phyloP scores from a whole-genome alignment of 1,284 basidiomycete species.

The Neolentinus lepideus region DNA sequence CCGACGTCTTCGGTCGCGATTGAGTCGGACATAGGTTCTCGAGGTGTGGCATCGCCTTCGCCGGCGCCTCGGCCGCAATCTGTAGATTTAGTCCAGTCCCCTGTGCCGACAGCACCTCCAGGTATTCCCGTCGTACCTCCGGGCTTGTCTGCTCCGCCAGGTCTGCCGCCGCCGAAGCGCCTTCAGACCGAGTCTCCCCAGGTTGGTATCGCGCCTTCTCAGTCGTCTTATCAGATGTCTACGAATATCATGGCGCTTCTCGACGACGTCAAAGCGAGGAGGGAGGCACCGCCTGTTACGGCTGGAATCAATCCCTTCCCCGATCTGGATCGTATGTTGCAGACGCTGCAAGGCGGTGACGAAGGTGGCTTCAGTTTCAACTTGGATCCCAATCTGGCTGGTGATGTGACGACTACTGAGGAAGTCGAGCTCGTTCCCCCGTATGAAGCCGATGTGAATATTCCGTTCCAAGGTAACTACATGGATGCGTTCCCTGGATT shows the following conservation, averaged over 20 bases:
- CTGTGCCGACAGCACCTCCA: constrained; percentile 29
- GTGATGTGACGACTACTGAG: constrained; percentile 28
- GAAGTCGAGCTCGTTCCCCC: constrained; percentile 38
- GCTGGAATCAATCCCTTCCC: constrained; percentile 72
- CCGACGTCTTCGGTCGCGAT: constrained; percentile 38
- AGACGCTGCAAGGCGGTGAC: constrained; percentile 49
- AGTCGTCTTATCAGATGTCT: constrained; percentile 80
- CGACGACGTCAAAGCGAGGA: constrained; percentile 74
- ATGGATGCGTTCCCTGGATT: constrained; percentile 61
- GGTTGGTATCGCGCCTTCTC: constrained; percentile 44
- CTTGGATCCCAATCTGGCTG: constrained; percentile 68
- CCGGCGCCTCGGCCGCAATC: constrained; percentile 30
- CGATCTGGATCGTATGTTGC: constrained; percentile 78
- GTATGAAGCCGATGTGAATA: constrained; percentile 43
- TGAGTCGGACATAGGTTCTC: constrained; percentile 29
- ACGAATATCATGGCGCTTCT: constrained; percentile 77
- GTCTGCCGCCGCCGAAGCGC: constrained; percentile 47
- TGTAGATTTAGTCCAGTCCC: constrained; percentile 32
- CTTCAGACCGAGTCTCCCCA: constrained; percentile 46
- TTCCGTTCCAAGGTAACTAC: constrained; percentile 54
- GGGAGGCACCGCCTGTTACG: constrained; percentile 48
- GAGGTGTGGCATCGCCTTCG: constrained; percentile 15
- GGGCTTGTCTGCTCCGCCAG: constrained; percentile 61
- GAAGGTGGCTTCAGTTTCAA: constrained; percentile 77
- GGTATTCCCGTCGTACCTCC: constrained; percentile 40